Percentiles rank a stretch among this genome's conserved stretches.
These are phyloP conservation scores for Umbellularia californica DNA, from an alignment of 164 flowering plant genomes.

Conservation along the genomic window DNA sequence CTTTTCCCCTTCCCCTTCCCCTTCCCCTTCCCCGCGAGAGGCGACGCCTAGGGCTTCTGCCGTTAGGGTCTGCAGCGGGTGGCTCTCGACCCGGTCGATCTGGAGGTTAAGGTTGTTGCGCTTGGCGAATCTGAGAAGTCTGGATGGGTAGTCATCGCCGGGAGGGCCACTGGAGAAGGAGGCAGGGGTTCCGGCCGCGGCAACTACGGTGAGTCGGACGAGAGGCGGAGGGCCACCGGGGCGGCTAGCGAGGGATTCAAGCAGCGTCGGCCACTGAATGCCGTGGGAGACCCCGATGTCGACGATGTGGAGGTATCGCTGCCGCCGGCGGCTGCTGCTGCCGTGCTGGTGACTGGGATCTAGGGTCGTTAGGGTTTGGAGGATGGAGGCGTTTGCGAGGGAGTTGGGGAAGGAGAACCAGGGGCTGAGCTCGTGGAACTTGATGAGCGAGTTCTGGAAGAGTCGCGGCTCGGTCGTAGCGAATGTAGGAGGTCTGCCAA, in stretches of 20 bases:
- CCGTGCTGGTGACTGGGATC: neutral
- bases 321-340: neutral
- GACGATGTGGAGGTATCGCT: conserved; percentile 46
- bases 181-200: conserved; percentile 19
- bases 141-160: conserved; percentile 43
- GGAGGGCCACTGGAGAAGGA: conserved; percentile 62
- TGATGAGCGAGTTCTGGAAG: conserved; percentile 50
- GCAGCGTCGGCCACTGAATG: conserved; percentile 79
- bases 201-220: conserved; percentile 57
- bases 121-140: conserved; percentile 55
- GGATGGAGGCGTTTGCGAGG: conserved; percentile 58
- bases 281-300: conserved; percentile 88
- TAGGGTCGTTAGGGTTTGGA: conserved; percentile 41
- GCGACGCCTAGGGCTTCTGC: conserved; percentile 27
- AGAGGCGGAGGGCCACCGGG: conserved; percentile 60
- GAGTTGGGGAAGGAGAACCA: conserved; percentile 75
- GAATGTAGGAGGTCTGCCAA: conserved; percentile 23
- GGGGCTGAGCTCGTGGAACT: conserved; percentile 65
- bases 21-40: neutral
- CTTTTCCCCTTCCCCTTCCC: too few species aligned
- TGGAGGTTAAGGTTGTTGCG: conserved; percentile 49
- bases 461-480: conserved; percentile 47
- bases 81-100: conserved; percentile 41
- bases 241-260: conserved; percentile 56
- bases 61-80: conserved; percentile 37